Conservation (phyloP, 768 basidiomycete genomes). For the Cystoderma amianthinum region DNA sequence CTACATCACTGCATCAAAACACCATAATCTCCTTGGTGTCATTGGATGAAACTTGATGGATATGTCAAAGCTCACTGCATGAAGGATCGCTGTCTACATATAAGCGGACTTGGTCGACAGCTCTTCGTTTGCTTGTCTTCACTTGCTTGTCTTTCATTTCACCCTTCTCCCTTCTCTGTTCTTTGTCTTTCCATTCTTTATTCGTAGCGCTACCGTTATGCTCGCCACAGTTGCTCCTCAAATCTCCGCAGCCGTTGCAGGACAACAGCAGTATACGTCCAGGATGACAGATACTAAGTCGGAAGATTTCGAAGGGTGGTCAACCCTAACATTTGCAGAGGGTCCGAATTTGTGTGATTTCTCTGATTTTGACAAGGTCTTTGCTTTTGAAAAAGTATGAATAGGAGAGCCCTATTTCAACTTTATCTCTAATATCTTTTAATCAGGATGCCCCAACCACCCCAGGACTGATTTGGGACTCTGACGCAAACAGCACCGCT, state of each 20-base stretch:
- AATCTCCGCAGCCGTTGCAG: constrained; percentile 6
- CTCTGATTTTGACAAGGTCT: neutral
- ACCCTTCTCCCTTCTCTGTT: neutral
- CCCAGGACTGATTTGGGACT: neutral
- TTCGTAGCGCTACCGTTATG: constrained; percentile 4
- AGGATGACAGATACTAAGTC: constrained; percentile 1
- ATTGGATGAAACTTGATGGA: no score
- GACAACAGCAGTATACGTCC: constrained; percentile 6
- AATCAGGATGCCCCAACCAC: neutral
- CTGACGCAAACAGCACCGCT: neutral
- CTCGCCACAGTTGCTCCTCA: constrained; percentile 1
- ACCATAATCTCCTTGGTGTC: no score
- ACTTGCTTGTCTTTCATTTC: neutral
- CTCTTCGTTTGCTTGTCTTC: no score
- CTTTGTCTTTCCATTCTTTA: neutral
- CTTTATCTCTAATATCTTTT: neutral
- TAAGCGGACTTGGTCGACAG: no score
- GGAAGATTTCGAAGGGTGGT: neutral
- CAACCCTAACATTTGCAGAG: neutral
- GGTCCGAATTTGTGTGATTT: neutral
- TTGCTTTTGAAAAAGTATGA: neutral
- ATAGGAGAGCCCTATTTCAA: neutral
- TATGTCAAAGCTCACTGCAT: no score
- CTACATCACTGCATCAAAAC: no score
- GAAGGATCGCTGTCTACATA: no score